Base-by-base conservation (phyloP, 257 asterid genomes). In the Solanum okadae region DNA sequence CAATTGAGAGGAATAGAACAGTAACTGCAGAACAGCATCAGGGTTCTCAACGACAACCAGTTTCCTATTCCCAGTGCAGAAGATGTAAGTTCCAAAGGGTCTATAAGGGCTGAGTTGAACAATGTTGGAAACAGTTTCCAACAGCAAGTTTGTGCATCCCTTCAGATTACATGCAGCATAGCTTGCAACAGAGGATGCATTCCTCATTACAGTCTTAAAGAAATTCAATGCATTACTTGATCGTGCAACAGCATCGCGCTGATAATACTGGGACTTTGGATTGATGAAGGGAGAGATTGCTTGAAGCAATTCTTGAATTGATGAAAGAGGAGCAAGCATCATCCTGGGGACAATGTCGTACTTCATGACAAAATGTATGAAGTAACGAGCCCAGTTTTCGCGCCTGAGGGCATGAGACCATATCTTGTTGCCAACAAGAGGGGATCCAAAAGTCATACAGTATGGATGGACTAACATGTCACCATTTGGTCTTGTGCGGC, bases 381-480 rank as follows among this genome's bases (percentile, higher is more conserved):
- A 96, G 87, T 79, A 86, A 29, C 89, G 92, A 13, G 94, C 93
- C 98, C 99, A 96, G 65, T 92, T 91, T 84, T 96, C 98, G 7
- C 99, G 94, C 78, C 90, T 92, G 52, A 95, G 95, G 72, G 98
- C 98, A 14, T 96, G 99, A 8, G 98, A 94, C 90, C 95, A 92
- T 29, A 93, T 93, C 34, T 88, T 89, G 83, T 92, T 93, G 4
- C 95, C 96, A 10, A 85, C 85, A 0, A 96, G 94, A 46, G 98
- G 99, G 59, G 98, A 93, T 23, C 99, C 99, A 38, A 95, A 96
- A 7, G 99, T 96, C 27, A 96, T 78, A 82, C 98, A 95, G 88
- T 88, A 89, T 72, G 96, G 98, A 49, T 91, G 90, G 14, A 2
- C 81, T 10, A 56, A 20, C 25, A 20, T 56, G 65, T 3, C 65